A percentile compares a stretch with the other conserved stretches of the same genome.
Conservation (phyloP, 2,329 filamentous ascomycete species). For the Zasmidium citrigriseum region DNA sequence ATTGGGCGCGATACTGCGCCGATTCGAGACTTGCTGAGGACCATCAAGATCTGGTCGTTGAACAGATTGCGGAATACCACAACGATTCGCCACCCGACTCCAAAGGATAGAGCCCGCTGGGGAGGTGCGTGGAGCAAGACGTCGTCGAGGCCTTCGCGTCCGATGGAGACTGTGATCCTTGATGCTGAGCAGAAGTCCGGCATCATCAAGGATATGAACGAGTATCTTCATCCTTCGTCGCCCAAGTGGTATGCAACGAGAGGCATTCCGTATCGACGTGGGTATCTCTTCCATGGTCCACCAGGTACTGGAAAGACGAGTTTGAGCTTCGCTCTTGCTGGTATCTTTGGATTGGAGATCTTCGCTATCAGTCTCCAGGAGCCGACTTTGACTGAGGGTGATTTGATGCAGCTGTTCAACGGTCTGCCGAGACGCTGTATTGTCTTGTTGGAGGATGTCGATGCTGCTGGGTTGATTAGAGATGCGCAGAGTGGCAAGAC, state of each 20-base stretch:
- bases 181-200: conserved; percentile 66
- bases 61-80: conserved; percentile 47
- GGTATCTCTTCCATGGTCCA: conserved; percentile 79
- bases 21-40: conserved; percentile 48
- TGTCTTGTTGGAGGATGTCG: conserved; percentile 51
- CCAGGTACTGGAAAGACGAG: conserved; percentile 41
- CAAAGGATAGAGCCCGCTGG: conserved; percentile 40
- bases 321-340: conserved; percentile 45
- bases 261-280: conserved; percentile 82
- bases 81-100: conserved; percentile 47
- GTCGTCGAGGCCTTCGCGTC: conserved; percentile 62
- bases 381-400: conserved; percentile 70
- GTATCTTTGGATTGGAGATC: conserved; percentile 49
- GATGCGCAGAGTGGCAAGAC: conserved; percentile 33
- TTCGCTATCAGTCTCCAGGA: conserved; percentile 57
- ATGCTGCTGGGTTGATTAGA: conserved; percentile 47
- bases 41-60: conserved; percentile 48
- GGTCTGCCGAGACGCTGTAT: conserved; percentile 47
- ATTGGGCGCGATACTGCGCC: conserved; percentile 50
- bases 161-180: conserved; percentile 75
- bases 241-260: conserved; percentile 80
- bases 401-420: conserved; percentile 52
- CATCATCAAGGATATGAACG: conserved; percentile 72
- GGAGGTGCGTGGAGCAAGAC: conserved; percentile 44
- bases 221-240: conserved; percentile 71